These are phyloP conservation scores for Calycina marina DNA, from an alignment of 2,329 filamentous ascomycete species.

Conservation along the genomic window DNA sequence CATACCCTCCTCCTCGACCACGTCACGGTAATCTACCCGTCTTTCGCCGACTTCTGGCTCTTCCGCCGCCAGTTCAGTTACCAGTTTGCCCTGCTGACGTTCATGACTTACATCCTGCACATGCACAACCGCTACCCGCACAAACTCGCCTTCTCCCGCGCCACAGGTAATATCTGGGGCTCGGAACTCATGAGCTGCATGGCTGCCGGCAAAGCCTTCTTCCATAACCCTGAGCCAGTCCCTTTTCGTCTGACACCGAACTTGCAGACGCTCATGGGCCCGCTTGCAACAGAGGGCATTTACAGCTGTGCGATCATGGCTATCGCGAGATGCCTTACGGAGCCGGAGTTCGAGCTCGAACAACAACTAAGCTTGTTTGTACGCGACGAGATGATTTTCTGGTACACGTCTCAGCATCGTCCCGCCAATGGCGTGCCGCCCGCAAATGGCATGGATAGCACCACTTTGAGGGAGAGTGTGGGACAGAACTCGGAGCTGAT, in stretches of 20 bases:
- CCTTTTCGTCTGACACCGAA: constrained; percentile 97
- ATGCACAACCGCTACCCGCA: constrained; percentile 93
- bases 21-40: constrained; percentile 76
- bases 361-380: constrained; percentile 92
- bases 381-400: constrained; percentile 94
- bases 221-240: constrained; percentile 89
- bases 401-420: constrained; percentile 73
- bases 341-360: constrained; percentile 81
- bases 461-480: constrained; percentile 57
- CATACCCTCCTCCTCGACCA: constrained; percentile 71
- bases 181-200: constrained; percentile 87
- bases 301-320: constrained; percentile 94
- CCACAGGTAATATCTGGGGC: constrained; percentile 88
- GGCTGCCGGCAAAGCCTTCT: constrained; percentile 69
- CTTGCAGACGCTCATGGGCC: constrained; percentile 89
- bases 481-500: constrained; percentile 80
- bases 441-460: constrained; percentile 49
- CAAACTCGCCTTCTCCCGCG: constrained; percentile 83
- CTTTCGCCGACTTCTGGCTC: constrained; percentile 91
- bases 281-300: constrained; percentile 88
- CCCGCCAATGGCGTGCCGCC: constrained; percentile 23
- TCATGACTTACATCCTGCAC: constrained; percentile 97
- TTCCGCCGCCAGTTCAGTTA: constrained; percentile 97
- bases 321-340: constrained; percentile 83
- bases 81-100: constrained; percentile 85